A percentile compares a stretch with the other conserved stretches of the same genome.
Conservation (phyloP, 2,329 filamentous ascomycete genomes). For the Diaporthe destruens region DNA sequence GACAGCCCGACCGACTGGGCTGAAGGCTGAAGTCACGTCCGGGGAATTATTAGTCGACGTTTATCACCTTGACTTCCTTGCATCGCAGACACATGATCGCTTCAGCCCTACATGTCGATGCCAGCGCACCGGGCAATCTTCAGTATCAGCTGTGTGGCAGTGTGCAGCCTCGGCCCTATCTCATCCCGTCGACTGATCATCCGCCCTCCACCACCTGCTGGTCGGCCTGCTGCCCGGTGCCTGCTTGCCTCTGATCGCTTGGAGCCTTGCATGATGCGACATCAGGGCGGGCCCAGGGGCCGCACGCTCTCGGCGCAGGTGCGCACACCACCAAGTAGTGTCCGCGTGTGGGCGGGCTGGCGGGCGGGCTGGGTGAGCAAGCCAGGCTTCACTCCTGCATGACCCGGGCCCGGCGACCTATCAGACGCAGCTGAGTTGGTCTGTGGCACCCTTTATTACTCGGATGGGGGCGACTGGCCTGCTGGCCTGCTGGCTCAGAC, state of each 20-base stretch:
- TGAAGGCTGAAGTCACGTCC: not conserved
- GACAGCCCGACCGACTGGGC: not conserved
- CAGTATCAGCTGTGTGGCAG: conserved; percentile 2
- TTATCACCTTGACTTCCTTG: conserved; percentile 4
- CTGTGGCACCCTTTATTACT: conserved; percentile 22
- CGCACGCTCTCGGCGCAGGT: not conserved
- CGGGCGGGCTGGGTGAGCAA: conserved; percentile 2
- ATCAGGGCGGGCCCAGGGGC: conserved; percentile 26
- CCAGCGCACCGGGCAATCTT: conserved; percentile 15
- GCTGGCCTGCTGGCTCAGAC: no score
- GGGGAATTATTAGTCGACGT: not conserved
- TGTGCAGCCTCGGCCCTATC: not conserved
- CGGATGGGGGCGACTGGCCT: conserved; percentile 38
- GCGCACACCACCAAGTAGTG: not conserved
- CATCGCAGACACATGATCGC: conserved; percentile 6
- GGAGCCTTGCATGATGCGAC: conserved; percentile 32
- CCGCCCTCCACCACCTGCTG: not conserved
- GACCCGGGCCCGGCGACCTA: conserved; percentile 5
- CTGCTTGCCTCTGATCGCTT: conserved; percentile 5
- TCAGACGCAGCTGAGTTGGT: not conserved
- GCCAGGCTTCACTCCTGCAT: conserved; percentile 34
- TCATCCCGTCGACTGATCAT: not conserved
- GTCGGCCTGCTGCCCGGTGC: no score
- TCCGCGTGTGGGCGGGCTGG: not conserved
- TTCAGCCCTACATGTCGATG: conserved; percentile 14